Evolutionary conservation across 768 basidiomycete species (phyloP).

Genomic region (Collybia mongolica): DNA sequence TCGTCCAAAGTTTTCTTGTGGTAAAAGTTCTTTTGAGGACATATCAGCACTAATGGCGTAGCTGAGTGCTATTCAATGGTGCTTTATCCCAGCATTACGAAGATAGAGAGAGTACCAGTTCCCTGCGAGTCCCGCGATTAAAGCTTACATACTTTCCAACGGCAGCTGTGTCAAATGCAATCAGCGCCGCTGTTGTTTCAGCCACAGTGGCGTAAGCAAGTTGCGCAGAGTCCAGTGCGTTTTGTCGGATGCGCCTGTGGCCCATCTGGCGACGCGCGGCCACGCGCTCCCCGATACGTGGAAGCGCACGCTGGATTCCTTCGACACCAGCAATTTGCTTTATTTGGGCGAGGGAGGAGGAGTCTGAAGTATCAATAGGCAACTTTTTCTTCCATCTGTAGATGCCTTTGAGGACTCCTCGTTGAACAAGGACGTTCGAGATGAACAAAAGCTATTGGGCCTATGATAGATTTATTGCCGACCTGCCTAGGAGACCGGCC

Average conservation of each 20-base stretch:
- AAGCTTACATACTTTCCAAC: constrained; percentile 18
- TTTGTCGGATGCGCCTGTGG: constrained; percentile 13
- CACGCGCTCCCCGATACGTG: no score
- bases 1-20: background rate
- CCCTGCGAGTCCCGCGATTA: constrained; percentile 20
- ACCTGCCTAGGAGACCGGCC: no score
- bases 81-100: constrained; percentile 31
- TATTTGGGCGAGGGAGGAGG: no score
- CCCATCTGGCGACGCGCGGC: constrained; percentile 20
- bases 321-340: no score
- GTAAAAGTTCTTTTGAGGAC: constrained; percentile 15
- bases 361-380: no score
- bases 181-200: constrained; percentile 28
- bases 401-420: no score
- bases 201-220: constrained; percentile 24
- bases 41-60: constrained; percentile 22
- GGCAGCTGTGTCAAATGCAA: constrained; percentile 26
- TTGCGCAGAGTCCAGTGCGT: constrained; percentile 18
- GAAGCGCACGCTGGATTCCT: no score
- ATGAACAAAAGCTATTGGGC: no score
- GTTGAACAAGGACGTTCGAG: no score
- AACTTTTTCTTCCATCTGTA: no score
- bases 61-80: constrained; percentile 20
- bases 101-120: constrained; percentile 29
- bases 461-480: no score